Base-by-base conservation (phyloP, 202 grass and related monocot genomes). In the Zizania palustris region DNA sequence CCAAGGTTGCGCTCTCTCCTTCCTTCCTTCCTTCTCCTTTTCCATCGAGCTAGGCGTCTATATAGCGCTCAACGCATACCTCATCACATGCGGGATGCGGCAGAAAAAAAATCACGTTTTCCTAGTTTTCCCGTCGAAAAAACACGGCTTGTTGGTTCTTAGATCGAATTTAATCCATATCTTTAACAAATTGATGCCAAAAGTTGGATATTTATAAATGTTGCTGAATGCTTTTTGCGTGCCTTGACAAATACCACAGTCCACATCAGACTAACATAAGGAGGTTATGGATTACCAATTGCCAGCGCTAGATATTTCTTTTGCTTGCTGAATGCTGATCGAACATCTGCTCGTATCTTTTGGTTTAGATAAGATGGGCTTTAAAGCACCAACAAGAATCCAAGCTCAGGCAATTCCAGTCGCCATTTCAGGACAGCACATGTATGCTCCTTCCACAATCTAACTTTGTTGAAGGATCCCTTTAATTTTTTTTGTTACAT, bases 341-440 rank as follows among this genome's bases (percentile, higher is more conserved):
- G 16, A 37, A 2, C 53, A 12, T 69, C 49, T 28, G 11, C 58
- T 49, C 10, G 16, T 77, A 45, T 84, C 50, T 53, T 53, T 35
- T 64, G 63, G 6, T 63, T 45, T 35, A 98, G 95, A 98, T 41
- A 98, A 95, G 60, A 98, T 98, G 95, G 85, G 85, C 7, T 98
- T 98, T 64, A 61, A 89, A 49, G 80, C 63, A 48, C 96, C 96
- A 8, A 95, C 96, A 0, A 77, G 87, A 57, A 98, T 98, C 72
- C 96, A 95, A 75, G 91, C 96, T 9, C 80, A 95, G 63, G 89
- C 91, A 13, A 90, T 98, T 69, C 96, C 91, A 0, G 89, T 98
- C 1, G 89, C 86, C 37, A 78, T 98, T 45, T 76, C 91, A 9
- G 96, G 96, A 58, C 91, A 93, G 28, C 96, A 98, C 87, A 67